Evolutionary conservation across 164 flowering plant species (phyloP), one percentile per base, ranked within the genome.

Genomic region (Taxillus chinensis): DNA sequence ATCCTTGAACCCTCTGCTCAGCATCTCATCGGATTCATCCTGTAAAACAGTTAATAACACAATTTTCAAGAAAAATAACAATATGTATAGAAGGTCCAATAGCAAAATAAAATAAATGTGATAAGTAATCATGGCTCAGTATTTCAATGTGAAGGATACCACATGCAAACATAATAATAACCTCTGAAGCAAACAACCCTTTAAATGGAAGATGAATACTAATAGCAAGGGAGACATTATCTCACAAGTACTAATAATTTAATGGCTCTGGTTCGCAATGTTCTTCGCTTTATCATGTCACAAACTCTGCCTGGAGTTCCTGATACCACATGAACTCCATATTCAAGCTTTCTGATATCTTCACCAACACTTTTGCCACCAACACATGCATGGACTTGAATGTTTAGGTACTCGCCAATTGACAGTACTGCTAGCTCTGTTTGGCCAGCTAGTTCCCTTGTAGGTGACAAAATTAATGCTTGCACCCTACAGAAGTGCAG

Each of bases 301-400:
- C 92, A 86, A 14, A 93, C 99, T 77, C 99, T 81, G n/a, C 99
- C 99, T 0, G 99, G 99, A 8, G 99, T 93, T 68, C 99, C 99
- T 65, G 99, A 93, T 17, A 93, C 99, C 14, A 90, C 95, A 59
- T 89, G 99, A 71, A 93, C 99, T 45, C 99, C 99, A 76, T 83
- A 59, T 51, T 93, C 97, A 3, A 93, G 79, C 65, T 86, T 90
- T 58, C 96, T 79, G 39, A 90, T 88, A 68, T 93, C 98, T 67
- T 90, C 98, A 13, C 98, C 97, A 0, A 93, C 84, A 64, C 98
- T 93, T 71, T 93, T 88, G 38, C 98, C 98, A 60, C 98, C 98
- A 68, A 93, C 68, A 64, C 98, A 93, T 2, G 97, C 82, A 79
- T 93, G 96, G 8, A 86, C 97, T 68, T 85, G 92, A 62, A 93